Evolutionary conservation across 148 eudicot genomes (phyloP), one percentile per base, ranked within the genome.

Genomic region (Rhododendron molle): DNA sequence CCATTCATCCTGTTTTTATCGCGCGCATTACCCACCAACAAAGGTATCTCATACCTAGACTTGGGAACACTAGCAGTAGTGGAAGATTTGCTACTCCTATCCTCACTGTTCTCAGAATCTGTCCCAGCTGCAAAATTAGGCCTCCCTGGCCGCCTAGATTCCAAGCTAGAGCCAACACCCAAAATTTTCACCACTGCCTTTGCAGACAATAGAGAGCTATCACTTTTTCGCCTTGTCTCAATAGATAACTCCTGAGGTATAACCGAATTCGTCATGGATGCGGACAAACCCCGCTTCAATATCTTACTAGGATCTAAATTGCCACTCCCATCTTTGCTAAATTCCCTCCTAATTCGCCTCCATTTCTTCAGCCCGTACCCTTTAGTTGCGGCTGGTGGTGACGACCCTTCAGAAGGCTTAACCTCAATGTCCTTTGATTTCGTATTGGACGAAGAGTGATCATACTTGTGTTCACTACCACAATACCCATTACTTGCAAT

Each of bases 311-410:
- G 76, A 85, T 93, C 94, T 1, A 83, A 15, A 86, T 72, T 89
- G 58, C 85, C 71, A 50, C 65, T 87, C 43, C 90, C 87, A 30
- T 92, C 94, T 85, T 86, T 88, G 67, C 20, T 46, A 36, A 81
- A 28, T 9, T 89, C 94, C 87, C 99, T 88, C 81, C 77, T 90
- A 78, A 93, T 88, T 89, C 99, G 89, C 79, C 91, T 91, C 99
- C 99, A 95, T 83, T 95, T 96, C 93, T 87, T 96, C 85, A 96
- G 85, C 34, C 99, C 97, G 32, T 56, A 77, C 77, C 98, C 98
- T 88, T 95, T 94, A 62, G 84, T 79, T 21, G 88, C 18, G 3
- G 73, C 58, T 14, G 78, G 84, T 18, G 93, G 82, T 40, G 90
- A 81, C 7, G 79, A 40, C 21, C 54, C 65, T 18, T 76, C 77